Conservation (phyloP, 1,139 yeast genomes). For the Suhomyces wounanorum region DNA sequence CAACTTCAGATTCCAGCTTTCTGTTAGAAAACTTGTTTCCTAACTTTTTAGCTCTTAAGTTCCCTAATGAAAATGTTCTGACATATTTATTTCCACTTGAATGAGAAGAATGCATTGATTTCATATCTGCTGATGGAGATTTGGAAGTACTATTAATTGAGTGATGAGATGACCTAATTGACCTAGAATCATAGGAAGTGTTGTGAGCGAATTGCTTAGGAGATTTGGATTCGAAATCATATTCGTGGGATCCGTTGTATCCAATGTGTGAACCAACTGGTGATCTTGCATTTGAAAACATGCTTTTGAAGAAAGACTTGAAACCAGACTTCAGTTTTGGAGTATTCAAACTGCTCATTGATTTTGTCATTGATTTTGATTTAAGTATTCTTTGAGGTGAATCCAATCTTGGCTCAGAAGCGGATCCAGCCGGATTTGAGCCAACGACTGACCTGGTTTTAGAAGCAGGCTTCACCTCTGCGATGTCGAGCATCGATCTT, state of each 20-base stretch:
- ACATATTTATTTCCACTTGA: slow-evolving; percentile 11
- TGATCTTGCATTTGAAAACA: slow-evolving; percentile 5
- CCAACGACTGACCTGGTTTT: slow-evolving; percentile 7
- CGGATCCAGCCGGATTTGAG: slow-evolving; percentile 12
- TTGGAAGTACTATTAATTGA: slow-evolving; percentile 4
- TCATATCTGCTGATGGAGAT: slow-evolving; percentile 2
- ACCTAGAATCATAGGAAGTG: slow-evolving; percentile 3
- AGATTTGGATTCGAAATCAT: not conserved
- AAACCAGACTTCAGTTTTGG: slow-evolving; percentile 7
- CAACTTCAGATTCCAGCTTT: not conserved
- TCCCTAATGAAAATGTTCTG: slow-evolving; percentile 20
- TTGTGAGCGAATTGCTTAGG: not conserved
- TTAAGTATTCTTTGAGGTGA: slow-evolving; percentile 9
- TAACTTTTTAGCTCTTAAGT: slow-evolving; percentile 14
- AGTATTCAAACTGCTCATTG: slow-evolving; percentile 9
- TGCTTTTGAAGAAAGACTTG: slow-evolving; percentile 14
- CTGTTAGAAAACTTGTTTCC: slow-evolving; percentile 6
- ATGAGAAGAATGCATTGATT: slow-evolving; percentile 3
- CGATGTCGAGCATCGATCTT: slow-evolving; percentile 22
- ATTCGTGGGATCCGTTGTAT: not conserved
- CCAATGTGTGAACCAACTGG: not conserved
- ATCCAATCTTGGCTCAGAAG: slow-evolving; percentile 11
- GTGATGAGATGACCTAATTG: slow-evolving; percentile 6
- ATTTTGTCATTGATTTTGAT: slow-evolving; percentile 8
- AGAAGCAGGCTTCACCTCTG: not conserved